Evolutionary conservation across 371 early-diverging fungal species (phyloP).

Genomic region (Nematocida sp.): DNA sequence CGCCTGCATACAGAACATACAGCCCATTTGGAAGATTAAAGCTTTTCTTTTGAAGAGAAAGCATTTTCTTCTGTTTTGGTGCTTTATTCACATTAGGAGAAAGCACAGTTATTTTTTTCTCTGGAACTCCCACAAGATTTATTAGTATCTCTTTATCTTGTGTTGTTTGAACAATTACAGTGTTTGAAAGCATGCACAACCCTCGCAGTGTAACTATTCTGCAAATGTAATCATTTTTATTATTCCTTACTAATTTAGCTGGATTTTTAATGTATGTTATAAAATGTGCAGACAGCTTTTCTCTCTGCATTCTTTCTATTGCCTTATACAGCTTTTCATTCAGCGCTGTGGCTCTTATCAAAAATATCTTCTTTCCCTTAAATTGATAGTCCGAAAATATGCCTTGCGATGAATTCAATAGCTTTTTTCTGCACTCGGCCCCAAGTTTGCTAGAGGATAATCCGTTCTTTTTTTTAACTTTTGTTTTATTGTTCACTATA

Average conservation of each 20-base stretch:
- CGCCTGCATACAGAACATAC: conserved; percentile 26
- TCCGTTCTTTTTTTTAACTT: no score
- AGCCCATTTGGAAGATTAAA: conserved; percentile 23
- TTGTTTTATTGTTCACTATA: no score
- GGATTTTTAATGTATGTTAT: background rate
- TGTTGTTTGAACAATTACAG: background rate
- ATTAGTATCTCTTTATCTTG: conserved; percentile 1
- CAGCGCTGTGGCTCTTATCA: background rate
- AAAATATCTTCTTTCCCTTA: background rate
- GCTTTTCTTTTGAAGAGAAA: background rate
- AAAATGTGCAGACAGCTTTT: background rate
- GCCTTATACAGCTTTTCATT: background rate
- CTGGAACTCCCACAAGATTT: conserved; percentile 21
- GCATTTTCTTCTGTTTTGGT: background rate
- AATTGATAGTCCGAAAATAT: no score
- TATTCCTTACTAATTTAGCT: background rate
- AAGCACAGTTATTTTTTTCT: conserved; percentile 11
- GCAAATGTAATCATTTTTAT: background rate
- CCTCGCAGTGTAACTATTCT: conserved; percentile 26
- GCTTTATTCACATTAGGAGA: background rate
- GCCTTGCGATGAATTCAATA: no score
- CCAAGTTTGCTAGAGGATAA: no score
- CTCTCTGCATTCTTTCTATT: background rate
- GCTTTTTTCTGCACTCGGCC: no score
- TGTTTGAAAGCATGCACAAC: conserved; percentile 31